Evolutionary conservation across 2,329 filamentous ascomycete genomes (phyloP), one percentile per base, ranked within the genome.

Genomic region (Fusarium gaditjirri): DNA sequence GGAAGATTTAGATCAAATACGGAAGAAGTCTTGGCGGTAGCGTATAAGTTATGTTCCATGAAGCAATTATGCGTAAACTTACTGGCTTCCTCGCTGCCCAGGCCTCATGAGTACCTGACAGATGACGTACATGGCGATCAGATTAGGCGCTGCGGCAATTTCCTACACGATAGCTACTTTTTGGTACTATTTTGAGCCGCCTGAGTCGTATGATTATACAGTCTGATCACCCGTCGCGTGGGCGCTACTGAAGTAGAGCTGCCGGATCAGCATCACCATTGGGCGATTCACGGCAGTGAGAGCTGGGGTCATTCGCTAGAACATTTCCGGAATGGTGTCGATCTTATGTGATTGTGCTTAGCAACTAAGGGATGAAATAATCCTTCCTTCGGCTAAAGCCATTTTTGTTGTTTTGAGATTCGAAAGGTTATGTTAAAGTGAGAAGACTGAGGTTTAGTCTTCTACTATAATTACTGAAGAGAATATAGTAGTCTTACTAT

Each of bases 1-100:
- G 21, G 17, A 8, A 3, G 2, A 31, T 23, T 2, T 4, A 2
- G 2, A 17, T 6, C n/a, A 5, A 8, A 31, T 9, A 13, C 2
- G 14, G 21, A 3, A 23, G 27, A 49, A 49, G 5, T 9, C 21
- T 47, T 23, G 23, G 3, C 27, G 14, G 31, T 8, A 17, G 5
- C 44, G 21, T 14, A 19, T 47, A 21, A 31, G 14, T 31, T 35
- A 16, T 35, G 33, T 35, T 35, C 16, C 14, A 35, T 35, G 10
- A 14, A 27, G 29, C 10, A 46, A 46, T 46, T 27, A 17, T 21
- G 16, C 38, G 38, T 31, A 25, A 21, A 35, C 8, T 33, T 25
- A 11, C 17, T 27, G 27, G 13, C 2, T 25, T 33, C 21, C 6
- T 17, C 21, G 6, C 36, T 9, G 44, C 23, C 38, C 27, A 38